Percentiles rank a stretch among this genome's conserved stretches.
Evolutionary conservation across 148 eudicot genomes (phyloP).

Genomic region (Cornus kousa): DNA sequence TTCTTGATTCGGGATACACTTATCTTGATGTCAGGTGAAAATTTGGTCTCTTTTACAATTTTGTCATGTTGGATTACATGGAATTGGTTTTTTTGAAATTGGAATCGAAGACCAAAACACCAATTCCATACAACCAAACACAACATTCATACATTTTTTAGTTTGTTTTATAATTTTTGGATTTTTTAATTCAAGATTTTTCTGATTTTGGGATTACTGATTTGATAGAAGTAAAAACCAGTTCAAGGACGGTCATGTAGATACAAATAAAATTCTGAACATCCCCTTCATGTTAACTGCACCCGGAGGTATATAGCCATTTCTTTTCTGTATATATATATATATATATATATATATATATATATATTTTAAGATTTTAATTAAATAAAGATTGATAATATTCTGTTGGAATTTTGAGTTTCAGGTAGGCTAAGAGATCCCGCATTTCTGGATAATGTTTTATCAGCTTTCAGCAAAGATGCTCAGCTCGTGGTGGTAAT

Average conservation of each 20-base stretch:
- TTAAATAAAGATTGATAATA: not conserved
- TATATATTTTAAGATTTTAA: not conserved
- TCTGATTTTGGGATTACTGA: not conserved
- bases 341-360: not conserved
- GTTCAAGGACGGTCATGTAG: slow-evolving; percentile 48
- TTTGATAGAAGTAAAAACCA: slow-evolving; percentile 59
- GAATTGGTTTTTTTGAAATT: no score
- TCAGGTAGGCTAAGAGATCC: slow-evolving; percentile 66
- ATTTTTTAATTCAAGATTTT: no score
- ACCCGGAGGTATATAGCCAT: slow-evolving; percentile 35
- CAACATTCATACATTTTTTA: no score
- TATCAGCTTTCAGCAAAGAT: slow-evolving; percentile 35
- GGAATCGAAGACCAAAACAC: no score
- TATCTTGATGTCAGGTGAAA: no score
- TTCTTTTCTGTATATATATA: not conserved
- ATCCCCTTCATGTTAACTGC: slow-evolving; percentile 61
- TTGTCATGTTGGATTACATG: no score
- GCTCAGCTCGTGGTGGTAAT: slow-evolving; percentile 36
- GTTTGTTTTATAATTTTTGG: no score
- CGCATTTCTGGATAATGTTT: slow-evolving; percentile 51
- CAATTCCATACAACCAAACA: no score
- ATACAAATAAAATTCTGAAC: slow-evolving; percentile 38
- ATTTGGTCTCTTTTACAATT: no score
- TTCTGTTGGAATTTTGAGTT: not conserved
- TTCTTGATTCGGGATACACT: no score